Conservation (phyloP, 805 yeast genomes). For the Scheffersomyces ergatensis region DNA sequence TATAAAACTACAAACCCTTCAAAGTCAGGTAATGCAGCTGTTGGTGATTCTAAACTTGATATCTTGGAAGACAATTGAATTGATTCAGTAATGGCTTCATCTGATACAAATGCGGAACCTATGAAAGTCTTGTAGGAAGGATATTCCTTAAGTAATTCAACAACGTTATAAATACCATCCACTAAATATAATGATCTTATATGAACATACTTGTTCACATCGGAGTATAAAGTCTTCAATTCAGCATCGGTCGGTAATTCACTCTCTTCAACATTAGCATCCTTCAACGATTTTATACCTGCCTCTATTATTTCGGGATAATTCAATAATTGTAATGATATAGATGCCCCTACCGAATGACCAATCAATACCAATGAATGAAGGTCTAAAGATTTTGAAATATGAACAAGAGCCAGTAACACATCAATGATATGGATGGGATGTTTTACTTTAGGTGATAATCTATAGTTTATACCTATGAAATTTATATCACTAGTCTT, state of each 20-base stretch:
- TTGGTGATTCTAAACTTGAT: too few species aligned
- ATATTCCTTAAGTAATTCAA: constrained; percentile 54
- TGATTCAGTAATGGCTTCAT: constrained; percentile 18
- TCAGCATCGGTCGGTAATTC: constrained; percentile 1
- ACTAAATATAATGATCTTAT: constrained; percentile 26
- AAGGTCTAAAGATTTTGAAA: constrained; percentile 14
- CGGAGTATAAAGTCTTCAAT: background rate
- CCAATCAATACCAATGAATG: constrained; percentile 44
- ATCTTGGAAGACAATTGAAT: constrained; percentile 19
- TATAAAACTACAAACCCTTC: constrained; percentile 43
- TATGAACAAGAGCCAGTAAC: constrained; percentile 34
- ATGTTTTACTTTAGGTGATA: constrained; percentile 60
- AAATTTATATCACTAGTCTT: constrained; percentile 11
- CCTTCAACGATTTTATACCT: constrained; percentile 9
- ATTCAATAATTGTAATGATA: constrained; percentile 52
- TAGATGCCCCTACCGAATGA: constrained; percentile 80
- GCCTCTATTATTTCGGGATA: constrained; percentile 13
- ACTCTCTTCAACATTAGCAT: background rate
- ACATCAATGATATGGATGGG: constrained; percentile 65
- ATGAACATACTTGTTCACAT: background rate
- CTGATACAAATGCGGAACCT: constrained; percentile 48
- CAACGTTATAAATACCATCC: constrained; percentile 70
- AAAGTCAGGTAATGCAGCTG: too few species aligned
- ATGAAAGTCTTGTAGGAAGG: constrained; percentile 59
- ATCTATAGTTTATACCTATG: constrained; percentile 55